Percentiles rank a stretch among this genome's conserved stretches.
These are phyloP conservation scores for Cutaneotrichosporon dermatis DNA, from an alignment of 1,284 basidiomycete species.

Conservation along the genomic window DNA sequence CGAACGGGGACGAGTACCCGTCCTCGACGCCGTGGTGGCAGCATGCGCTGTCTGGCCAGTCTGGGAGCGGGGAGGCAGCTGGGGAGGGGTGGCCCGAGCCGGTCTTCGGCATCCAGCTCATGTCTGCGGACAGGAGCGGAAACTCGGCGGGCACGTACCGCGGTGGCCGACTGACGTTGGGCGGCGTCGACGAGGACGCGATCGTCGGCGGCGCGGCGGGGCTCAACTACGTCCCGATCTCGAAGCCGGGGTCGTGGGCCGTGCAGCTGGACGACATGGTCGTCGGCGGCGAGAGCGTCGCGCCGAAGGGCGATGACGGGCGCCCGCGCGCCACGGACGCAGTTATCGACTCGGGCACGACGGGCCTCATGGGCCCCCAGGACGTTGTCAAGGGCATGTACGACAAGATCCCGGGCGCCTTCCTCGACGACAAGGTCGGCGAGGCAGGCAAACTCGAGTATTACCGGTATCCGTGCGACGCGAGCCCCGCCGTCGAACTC, in stretches of 20 bases:
- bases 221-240: constrained; percentile 52
- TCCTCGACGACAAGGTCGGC: constrained; percentile 68
- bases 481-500: constrained; percentile 60
- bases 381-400: constrained; percentile 52
- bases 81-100: constrained; percentile 50
- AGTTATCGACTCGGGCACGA: constrained; percentile 68
- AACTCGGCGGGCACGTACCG: constrained; percentile 53
- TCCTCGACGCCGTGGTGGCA: constrained; percentile 53
- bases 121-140: background rate
- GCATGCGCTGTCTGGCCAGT: constrained; percentile 57
- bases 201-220: constrained; percentile 62
- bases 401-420: constrained; percentile 51
- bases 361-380: constrained; percentile 75
- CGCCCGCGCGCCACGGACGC: constrained; percentile 21
- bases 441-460: constrained; percentile 61
- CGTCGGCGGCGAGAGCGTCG: constrained; percentile 30
- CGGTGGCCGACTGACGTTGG: constrained; percentile 72
- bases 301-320: constrained; percentile 27
- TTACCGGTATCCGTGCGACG: constrained; percentile 67
- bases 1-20: constrained; percentile 37
- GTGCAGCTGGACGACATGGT: constrained; percentile 41
- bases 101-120: constrained; percentile 72
- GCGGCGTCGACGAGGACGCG: constrained; percentile 56
- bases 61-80: too few species aligned
- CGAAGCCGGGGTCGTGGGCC: constrained; percentile 33